A percentile compares a stretch with the other conserved stretches of the same genome.
Conservation (phyloP, 805 yeast genomes). For the Metahyphopichia silvanorum region DNA sequence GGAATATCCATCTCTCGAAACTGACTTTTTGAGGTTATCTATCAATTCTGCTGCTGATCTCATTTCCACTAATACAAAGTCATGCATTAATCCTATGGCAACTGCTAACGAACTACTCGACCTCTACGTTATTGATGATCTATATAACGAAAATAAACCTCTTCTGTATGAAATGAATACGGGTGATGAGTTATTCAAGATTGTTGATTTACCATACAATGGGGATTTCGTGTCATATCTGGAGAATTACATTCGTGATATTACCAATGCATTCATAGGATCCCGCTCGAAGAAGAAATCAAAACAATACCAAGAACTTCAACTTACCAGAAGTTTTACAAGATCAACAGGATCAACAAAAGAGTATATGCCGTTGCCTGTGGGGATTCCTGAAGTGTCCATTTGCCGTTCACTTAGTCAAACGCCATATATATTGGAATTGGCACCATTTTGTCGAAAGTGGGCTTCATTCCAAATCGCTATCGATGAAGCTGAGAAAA, state of each 20-base stretch:
- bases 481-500: constrained; percentile 19
- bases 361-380: constrained; percentile 13
- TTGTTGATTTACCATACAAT: no score
- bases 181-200: no score
- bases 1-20: not conserved
- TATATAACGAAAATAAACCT: constrained; percentile 21
- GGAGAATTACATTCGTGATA: no score
- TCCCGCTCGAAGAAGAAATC: constrained; percentile 35
- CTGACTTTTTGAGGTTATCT: no score
- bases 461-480: constrained; percentile 33
- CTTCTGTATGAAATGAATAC: constrained; percentile 40
- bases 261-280: constrained; percentile 24
- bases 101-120: constrained; percentile 34
- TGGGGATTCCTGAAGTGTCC: constrained; percentile 35
- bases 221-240: no score
- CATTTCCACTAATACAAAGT: constrained; percentile 19
- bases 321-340: constrained; percentile 16
- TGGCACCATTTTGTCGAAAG: constrained; percentile 28
- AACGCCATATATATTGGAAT: constrained; percentile 24
- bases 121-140: constrained; percentile 30
- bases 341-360: constrained; percentile 1
- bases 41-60: constrained; percentile 26
- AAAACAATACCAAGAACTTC: constrained; percentile 22
- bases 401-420: constrained; percentile 20
- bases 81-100: constrained; percentile 22